phyloP scores from a whole-genome alignment of 176 grass and related monocot genomes.

The Triticum turgidum region DNA sequence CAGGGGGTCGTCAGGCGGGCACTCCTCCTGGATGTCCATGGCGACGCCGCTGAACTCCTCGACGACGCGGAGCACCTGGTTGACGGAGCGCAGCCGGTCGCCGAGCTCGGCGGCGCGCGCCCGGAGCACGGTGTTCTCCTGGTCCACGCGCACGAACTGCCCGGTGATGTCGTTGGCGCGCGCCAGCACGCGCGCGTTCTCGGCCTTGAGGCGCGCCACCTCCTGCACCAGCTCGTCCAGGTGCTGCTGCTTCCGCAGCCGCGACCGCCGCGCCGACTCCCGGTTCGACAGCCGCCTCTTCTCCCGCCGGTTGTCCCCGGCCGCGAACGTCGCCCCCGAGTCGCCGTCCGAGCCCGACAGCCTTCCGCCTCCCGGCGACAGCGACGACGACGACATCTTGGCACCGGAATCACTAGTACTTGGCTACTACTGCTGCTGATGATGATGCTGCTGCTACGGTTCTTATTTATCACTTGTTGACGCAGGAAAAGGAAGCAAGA shows the following conservation, averaged over 20 bases:
- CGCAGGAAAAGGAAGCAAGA: not conserved
- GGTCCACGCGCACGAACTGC: slow-evolving; percentile 49
- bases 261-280: slow-evolving; percentile 84
- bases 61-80: slow-evolving; percentile 65
- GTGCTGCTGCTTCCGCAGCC: slow-evolving; percentile 92
- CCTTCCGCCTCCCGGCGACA: slow-evolving; percentile 41
- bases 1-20: slow-evolving; percentile 56
- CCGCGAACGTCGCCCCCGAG: slow-evolving; percentile 28
- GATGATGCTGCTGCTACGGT: not conserved
- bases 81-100: slow-evolving; percentile 73
- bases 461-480: slow-evolving; percentile 26
- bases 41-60: slow-evolving; percentile 80
- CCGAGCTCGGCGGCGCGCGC: slow-evolving; percentile 59
- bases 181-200: slow-evolving; percentile 52
- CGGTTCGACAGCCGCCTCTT: slow-evolving; percentile 91
- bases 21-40: slow-evolving; percentile 80
- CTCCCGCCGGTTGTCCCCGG: slow-evolving; percentile 55
- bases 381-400: slow-evolving; percentile 50
- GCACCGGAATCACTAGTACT: not conserved
- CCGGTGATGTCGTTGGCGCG: slow-evolving; percentile 48
- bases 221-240: slow-evolving; percentile 76
- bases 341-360: slow-evolving; percentile 51
- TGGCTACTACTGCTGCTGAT: not conserved
- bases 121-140: slow-evolving; percentile 68
- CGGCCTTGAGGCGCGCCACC: slow-evolving; percentile 62